Evolutionary conservation across 208 protist species (phyloP), one percentile per base, ranked within the genome.

Genomic region (Angomonas deanei): DNA sequence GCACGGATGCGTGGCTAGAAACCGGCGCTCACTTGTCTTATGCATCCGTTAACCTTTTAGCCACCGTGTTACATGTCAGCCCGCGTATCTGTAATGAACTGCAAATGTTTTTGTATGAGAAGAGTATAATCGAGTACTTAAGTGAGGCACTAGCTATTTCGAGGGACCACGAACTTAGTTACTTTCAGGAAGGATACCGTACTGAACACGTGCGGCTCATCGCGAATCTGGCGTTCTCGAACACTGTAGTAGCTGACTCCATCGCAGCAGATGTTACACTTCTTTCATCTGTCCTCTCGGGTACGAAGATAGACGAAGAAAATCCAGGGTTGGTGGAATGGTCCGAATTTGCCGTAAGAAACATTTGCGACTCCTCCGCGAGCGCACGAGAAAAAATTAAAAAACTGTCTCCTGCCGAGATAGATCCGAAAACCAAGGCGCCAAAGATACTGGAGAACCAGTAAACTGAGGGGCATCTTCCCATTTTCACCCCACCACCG

Each of bases 241-340:
- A 86, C 60, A 30, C 65, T 27, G 68, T 66, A 27, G 62, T 76
- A 1, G 79, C 63, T 56, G 56, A 63, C 0, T 61, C 77, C 13
- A 54, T 93, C 33, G 74, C 66, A 2, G 48, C 33, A 24, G 61
- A 85, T 63, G 62, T 76, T n/a, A 23, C 57, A 28, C 61, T 93
- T 31, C 70, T 95, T 11, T 62, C 60, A 13, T 57, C 70, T 26
- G 67, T 93, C 47, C 76, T 96, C 8, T 80, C 71, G 1, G 76
- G 76, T 8, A 94, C 88, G 13, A 72, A 79, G 8, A 83, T 93
- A 56, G 91, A 96, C 58, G 86, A 87, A 50, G 91, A 96, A 31
- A 96, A 96, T 61, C 84, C 91, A 15, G 83, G 86, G 17, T 87
- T 94, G 76, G 83, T 80, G 0, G 84, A 96, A 64, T 96, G 91